A percentile compares a stretch with the other conserved stretches of the same genome.
These are phyloP conservation scores for Phytophthora pisi DNA, from an alignment of 352 stramenopile species.

Conservation along the genomic window DNA sequence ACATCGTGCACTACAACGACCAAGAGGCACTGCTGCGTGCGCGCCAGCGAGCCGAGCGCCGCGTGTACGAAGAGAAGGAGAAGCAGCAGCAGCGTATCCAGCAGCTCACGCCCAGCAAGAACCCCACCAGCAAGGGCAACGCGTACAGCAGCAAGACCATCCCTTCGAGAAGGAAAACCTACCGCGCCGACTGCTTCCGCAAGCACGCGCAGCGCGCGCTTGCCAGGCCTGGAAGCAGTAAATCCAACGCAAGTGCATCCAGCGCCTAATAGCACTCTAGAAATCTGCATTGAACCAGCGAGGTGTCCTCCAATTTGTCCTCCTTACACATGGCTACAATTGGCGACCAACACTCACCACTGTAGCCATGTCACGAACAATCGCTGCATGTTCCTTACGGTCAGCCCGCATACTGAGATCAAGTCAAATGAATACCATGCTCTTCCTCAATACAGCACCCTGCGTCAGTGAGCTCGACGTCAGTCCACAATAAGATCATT, in stretches of 20 bases:
- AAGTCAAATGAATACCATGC: background rate
- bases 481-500: slow-evolving; percentile 19
- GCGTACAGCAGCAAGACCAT: slow-evolving; percentile 56
- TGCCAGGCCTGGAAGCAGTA: slow-evolving; percentile 26
- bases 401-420: slow-evolving; percentile 1
- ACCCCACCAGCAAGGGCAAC: slow-evolving; percentile 33
- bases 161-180: slow-evolving; percentile 50
- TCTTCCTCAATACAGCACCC: slow-evolving; percentile 21
- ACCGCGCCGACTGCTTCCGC: slow-evolving; percentile 57
- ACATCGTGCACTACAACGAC: slow-evolving; percentile 76
- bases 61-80: slow-evolving; percentile 70
- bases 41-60: slow-evolving; percentile 62
- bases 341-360: slow-evolving; percentile 21
- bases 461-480: background rate
- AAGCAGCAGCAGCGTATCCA: slow-evolving; percentile 66
- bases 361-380: slow-evolving; percentile 14
- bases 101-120: slow-evolving; percentile 47
- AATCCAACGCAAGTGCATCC: slow-evolving; percentile 27
- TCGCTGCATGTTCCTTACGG: slow-evolving; percentile 21
- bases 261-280: slow-evolving; percentile 23
- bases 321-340: background rate
- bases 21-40: slow-evolving; percentile 53
- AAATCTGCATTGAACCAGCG: background rate
- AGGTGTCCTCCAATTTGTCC: background rate
- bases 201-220: slow-evolving; percentile 42